phyloP scores from a whole-genome alignment of 345 rosid species.

The Cardamine chenopodiifolia region DNA sequence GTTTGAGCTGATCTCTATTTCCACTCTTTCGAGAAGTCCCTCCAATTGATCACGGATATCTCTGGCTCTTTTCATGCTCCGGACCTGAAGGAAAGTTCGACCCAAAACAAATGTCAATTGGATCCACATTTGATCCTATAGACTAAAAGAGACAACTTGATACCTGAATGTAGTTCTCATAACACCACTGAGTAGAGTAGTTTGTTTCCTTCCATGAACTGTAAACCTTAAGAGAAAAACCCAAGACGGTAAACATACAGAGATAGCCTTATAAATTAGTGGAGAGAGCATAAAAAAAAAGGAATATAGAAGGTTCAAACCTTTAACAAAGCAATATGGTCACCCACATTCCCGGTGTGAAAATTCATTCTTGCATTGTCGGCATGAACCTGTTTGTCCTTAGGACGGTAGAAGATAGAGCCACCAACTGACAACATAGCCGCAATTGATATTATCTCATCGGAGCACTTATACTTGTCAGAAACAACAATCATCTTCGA shows the following conservation, averaged over 20 bases:
- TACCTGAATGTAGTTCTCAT: constrained; percentile 97
- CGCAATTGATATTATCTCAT: constrained; percentile 83
- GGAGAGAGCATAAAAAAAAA: not conserved
- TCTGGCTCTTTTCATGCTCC: constrained; percentile 99
- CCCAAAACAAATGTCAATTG: constrained; percentile 27
- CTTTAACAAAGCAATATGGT: constrained; percentile 90
- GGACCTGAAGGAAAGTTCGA: constrained; percentile 55
- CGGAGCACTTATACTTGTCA: constrained; percentile 86
- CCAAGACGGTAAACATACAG: constrained; percentile 23
- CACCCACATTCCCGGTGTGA: constrained; percentile 91
- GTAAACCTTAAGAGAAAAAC: constrained; percentile 64
- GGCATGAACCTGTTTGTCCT: constrained; percentile 97
- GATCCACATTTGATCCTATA: not conserved
- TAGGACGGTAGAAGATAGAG: constrained; percentile 94
- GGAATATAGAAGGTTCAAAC: constrained; percentile 45
- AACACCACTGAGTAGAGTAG: constrained; percentile 97
- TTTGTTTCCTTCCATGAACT: constrained; percentile 96
- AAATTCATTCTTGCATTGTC: constrained; percentile 96
- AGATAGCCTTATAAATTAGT: not conserved
- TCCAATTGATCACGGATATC: constrained; percentile 92
- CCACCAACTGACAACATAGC: constrained; percentile 96
- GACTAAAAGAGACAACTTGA: constrained; percentile 12
- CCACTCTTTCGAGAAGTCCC: constrained; percentile 96
- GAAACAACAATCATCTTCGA: constrained; percentile 95
- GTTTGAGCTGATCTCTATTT: constrained; percentile 75